Evolutionary conservation across 805 yeast species (phyloP), one percentile per base, ranked within the genome.

Genomic region (Lipomyces sp.): DNA sequence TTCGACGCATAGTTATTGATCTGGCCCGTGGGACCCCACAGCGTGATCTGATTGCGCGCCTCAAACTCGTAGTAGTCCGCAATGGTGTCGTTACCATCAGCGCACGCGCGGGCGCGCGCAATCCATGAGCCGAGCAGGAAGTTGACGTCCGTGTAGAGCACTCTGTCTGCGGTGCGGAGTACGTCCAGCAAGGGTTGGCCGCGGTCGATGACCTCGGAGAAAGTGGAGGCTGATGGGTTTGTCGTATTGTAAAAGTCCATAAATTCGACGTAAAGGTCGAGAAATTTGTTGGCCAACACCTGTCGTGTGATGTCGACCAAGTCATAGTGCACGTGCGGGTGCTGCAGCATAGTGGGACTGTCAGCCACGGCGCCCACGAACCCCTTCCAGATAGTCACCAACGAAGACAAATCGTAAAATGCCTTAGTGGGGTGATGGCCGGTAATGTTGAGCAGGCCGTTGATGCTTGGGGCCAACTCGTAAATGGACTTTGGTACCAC

Each of bases 11-110:
- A 42, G 48, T 42, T 42, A 2, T 42, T 42, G 48, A 42, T 42
- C 48, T 42, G 48, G 48, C 48, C 48, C 11, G 48, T 42, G 48
- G 48, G 48, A 42, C 48, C 48, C 48, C 48, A 42, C 48, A 42
- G 48, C 11, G 48, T 42, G 24, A 42, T 42, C 48, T 42, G 48
- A 5, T 42, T 42, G 18, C 48, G 48, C 48, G 48, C 48, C 48
- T 42, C 48, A 18, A 42, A 42, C 48, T 42, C 48, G 24, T 42
- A 42, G 48, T 42, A 42, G 48, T 42, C 48, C 48, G 48, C 48
- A 2, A 42, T 42, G 48, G 48, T 42, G 48, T 42, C 48, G 48
- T 42, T 42, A 11, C 48, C 48, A 15, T 42, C 24, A 42, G 48
- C 48, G 48, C 13, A 7, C 48, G 48, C 48, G 48, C 48, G 48